These are phyloP conservation scores for Zygotorulaspora chibaensis DNA, from an alignment of 805 yeast species.

Conservation along the genomic window DNA sequence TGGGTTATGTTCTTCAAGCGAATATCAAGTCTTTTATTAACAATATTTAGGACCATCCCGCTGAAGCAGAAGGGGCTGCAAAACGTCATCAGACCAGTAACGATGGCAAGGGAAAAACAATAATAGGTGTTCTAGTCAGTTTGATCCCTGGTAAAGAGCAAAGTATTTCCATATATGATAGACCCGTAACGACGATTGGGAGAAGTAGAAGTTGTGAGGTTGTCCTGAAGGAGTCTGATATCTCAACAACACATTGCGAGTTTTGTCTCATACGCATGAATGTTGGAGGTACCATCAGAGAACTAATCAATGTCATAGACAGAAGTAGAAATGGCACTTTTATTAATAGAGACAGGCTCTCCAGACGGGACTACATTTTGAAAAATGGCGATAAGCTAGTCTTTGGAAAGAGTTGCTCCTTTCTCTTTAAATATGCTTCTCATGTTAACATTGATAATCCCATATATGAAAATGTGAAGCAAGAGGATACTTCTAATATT, in stretches of 20 bases:
- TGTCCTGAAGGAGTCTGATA: slow-evolving; percentile 50
- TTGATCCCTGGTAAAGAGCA: slow-evolving; percentile 35
- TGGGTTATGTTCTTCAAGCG: too few relatives aligned
- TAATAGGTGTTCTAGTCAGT: slow-evolving; percentile 26
- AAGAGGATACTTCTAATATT: not conserved
- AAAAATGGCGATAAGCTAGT: slow-evolving; percentile 61
- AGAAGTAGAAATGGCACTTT: slow-evolving; percentile 59
- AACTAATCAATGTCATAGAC: slow-evolving; percentile 49
- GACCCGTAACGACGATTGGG: slow-evolving; percentile 42
- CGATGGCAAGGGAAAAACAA: slow-evolving; percentile 2
- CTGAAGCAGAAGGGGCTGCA: slow-evolving; percentile 7
- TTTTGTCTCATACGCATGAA: slow-evolving; percentile 41
- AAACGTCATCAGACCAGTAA: slow-evolving; percentile 20
- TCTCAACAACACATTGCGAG: slow-evolving; percentile 63
- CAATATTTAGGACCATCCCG: slow-evolving; percentile 10
- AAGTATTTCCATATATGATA: slow-evolving; percentile 30
- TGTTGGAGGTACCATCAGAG: slow-evolving; percentile 33
- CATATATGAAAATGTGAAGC: not conserved
- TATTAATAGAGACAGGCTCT: slow-evolving; percentile 52
- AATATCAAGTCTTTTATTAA: slow-evolving; percentile 1
- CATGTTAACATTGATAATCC: slow-evolving; percentile 12
- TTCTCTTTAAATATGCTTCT: slow-evolving; percentile 43
- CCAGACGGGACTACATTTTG: slow-evolving; percentile 45
- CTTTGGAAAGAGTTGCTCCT: slow-evolving; percentile 53
- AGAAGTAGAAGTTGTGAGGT: slow-evolving; percentile 60